phyloP scores from a whole-genome alignment of 148 eudicot genomes.

The Simmondsia chinensis region DNA sequence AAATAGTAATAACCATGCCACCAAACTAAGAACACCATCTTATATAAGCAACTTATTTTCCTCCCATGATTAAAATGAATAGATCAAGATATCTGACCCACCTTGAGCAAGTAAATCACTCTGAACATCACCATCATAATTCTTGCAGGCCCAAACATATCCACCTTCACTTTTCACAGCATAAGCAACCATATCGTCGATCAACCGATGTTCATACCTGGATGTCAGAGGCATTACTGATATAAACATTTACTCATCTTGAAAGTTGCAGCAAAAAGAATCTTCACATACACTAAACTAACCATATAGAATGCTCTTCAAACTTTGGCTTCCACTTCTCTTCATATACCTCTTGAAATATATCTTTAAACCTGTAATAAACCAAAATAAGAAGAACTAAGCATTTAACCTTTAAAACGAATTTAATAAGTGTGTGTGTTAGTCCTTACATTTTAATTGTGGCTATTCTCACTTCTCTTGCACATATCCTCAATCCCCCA shows the following conservation, averaged over 20 bases:
- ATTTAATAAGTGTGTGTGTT: no score
- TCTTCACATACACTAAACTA: slow-evolving; percentile 8
- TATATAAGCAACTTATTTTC: no score
- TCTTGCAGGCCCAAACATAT: slow-evolving; percentile 98
- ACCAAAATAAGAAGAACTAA: no score
- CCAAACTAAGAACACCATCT: no score
- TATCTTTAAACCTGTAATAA: slow-evolving; percentile 71
- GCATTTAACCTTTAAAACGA: neutral
- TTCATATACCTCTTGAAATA: slow-evolving; percentile 88
- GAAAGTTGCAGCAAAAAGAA: neutral
- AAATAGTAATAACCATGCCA: neutral
- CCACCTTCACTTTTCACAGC: slow-evolving; percentile 94
- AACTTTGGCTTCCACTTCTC: slow-evolving; percentile 64
- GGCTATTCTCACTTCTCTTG: no score
- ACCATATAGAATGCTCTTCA: slow-evolving; percentile 88
- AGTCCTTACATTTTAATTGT: no score
- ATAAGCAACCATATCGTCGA: slow-evolving; percentile 98
- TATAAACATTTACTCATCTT: no score
- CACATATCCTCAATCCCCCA: no score
- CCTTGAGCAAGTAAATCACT: slow-evolving; percentile 97
- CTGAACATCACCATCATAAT: slow-evolving; percentile 98
- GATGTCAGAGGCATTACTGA: slow-evolving; percentile 1
- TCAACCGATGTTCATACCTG: slow-evolving; percentile 97
- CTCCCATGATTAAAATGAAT: no score
- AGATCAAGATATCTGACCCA: slow-evolving; percentile 11